Percentiles rank a stretch among this genome's conserved stretches.
phyloP scores from a whole-genome alignment of 1,284 basidiomycete genomes.

The Rhodotorula sp. region DNA sequence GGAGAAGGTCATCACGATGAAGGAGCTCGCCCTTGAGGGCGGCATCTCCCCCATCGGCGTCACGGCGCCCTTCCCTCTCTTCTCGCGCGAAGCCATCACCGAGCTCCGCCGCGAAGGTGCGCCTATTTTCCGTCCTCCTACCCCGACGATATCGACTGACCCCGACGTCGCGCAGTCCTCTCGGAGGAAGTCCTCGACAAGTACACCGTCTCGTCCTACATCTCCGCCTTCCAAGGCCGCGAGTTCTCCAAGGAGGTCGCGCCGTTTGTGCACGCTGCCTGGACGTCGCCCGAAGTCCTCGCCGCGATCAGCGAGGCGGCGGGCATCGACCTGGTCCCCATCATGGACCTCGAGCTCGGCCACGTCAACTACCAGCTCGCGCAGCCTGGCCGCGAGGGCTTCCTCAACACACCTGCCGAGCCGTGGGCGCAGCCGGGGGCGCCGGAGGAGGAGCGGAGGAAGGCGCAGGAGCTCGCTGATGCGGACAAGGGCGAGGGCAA shows the following conservation, averaged over 20 bases:
- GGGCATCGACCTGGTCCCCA: constrained; percentile 45
- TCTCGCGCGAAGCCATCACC: constrained; percentile 41
- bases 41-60: constrained; percentile 36
- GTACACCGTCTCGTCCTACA: constrained; percentile 8
- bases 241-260: constrained; percentile 26
- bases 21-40: constrained; percentile 39
- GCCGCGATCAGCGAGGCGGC: constrained; percentile 44
- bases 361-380: constrained; percentile 40
- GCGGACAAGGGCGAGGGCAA: constrained; percentile 5
- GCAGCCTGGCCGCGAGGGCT: constrained; percentile 6
- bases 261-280: constrained; percentile 35
- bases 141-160: neutral
- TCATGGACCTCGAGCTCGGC: constrained; percentile 35
- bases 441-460: neutral
- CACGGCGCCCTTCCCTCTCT: constrained; percentile 44
- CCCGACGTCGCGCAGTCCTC: constrained; percentile 18
- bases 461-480: constrained; percentile 9
- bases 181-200: constrained; percentile 33
- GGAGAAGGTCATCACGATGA: constrained; percentile 31
- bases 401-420: neutral
- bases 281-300: constrained; percentile 44
- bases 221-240: constrained; percentile 12
- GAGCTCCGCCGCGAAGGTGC: constrained; percentile 41
- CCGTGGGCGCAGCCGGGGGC: constrained; percentile 1
- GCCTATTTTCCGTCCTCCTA: neutral